Base-by-base conservation (phyloP, 1,139 yeast genomes). In the Petasospora rhodanensis region DNA sequence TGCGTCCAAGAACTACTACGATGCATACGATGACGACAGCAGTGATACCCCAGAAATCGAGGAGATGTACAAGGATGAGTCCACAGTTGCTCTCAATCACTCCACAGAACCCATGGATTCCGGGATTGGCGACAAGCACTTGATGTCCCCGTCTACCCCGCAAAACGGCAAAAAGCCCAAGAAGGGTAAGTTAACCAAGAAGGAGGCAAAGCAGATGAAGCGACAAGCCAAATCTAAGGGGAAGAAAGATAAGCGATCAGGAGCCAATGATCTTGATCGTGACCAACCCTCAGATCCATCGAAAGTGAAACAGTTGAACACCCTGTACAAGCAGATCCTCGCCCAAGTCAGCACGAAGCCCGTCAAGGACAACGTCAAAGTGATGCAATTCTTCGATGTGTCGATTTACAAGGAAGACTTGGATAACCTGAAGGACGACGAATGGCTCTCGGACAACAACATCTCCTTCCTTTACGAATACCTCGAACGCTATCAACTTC, bases 391-490 rank as follows among this genome's bases (percentile, higher is more conserved):
- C 40, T 61, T 62, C 29, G 73, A 67, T 40, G 60, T 67, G 6
- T 58, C 73, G 1, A 55, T 73, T 3, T 68, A 66, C 42, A 56
- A 61, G 27, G 65, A 63, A 26, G 81, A 75, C 46, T 40, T 74
- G 14, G 58, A 47, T 34, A 70, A 65, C 46, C 54, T 68, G 23
- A 54, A 54, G 32, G 65, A 65, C 29, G 82, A 73, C 19, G 81
- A 79, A 49, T 82, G 93, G 93, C 59, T 83, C 20, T 79, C 77
- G 47, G 93, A 82, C 49, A 79, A 79, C 48, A 75, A 79, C 43
- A 70, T 83, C 23, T 64, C 83, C 1, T 72, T 81, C 38, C 57
- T 79, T 16, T 81, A 68, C 54, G 87, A 79, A 51, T 65, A 70
- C 42, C 56, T 83, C n/a, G 69, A 67, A 38, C 51, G 61, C 3